Conservation (phyloP, 2,329 filamentous ascomycete species). For the Fusarium napiforme region DNA sequence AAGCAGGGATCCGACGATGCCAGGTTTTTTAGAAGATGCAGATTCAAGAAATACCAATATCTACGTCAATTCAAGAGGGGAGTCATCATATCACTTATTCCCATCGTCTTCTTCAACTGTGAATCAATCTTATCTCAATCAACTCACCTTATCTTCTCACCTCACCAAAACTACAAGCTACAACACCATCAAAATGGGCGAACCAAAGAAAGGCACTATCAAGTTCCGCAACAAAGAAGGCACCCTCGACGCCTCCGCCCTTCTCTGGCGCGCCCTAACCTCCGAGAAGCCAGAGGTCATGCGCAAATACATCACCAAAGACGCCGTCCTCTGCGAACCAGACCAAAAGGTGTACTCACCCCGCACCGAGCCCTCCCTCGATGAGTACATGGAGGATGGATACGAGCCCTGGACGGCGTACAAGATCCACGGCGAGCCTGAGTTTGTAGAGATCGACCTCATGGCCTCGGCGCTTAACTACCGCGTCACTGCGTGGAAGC, state of each 20-base stretch:
- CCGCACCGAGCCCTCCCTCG: slow-evolving; percentile 47
- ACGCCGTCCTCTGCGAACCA: slow-evolving; percentile 48
- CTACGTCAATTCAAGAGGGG: slow-evolving; percentile 30
- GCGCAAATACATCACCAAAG: slow-evolving; percentile 50
- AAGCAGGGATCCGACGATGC: slow-evolving; percentile 39
- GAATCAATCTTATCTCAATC: neutral
- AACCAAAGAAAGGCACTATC: slow-evolving; percentile 45
- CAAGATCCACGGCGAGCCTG: slow-evolving; percentile 50
- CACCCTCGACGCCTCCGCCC: slow-evolving; percentile 49
- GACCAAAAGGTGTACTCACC: slow-evolving; percentile 47
- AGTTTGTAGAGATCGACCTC: slow-evolving; percentile 53
- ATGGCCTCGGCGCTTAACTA: slow-evolving; percentile 49
- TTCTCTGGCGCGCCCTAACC: slow-evolving; percentile 51
- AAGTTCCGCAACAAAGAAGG: slow-evolving; percentile 50
- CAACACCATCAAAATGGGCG: slow-evolving; percentile 25
- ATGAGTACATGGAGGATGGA: slow-evolving; percentile 48
- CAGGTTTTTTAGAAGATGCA: slow-evolving; percentile 40
- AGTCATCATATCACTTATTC: neutral
- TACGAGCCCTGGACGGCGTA: slow-evolving; percentile 52
- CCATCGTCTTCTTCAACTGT: neutral
- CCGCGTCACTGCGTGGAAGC: slow-evolving; percentile 48
- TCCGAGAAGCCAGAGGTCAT: slow-evolving; percentile 48
- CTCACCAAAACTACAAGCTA: neutral
- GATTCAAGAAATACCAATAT: slow-evolving; percentile 17
- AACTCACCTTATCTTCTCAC: neutral